A percentile compares a stretch with the other conserved stretches of the same genome.
These are phyloP conservation scores for Suillus clintonianus DNA, from an alignment of 768 basidiomycete species.

Conservation along the genomic window DNA sequence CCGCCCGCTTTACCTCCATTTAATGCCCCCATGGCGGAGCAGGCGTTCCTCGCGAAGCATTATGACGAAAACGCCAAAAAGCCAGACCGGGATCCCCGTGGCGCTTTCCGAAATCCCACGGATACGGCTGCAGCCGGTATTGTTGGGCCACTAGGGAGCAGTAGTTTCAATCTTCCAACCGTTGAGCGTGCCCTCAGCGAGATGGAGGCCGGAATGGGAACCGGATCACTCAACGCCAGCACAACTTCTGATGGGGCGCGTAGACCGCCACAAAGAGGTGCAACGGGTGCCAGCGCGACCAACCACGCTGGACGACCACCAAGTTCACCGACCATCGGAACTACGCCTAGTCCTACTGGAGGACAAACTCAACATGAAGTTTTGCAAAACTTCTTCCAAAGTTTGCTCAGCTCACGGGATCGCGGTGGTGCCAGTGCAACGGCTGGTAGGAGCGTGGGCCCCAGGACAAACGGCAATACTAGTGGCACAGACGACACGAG, in stretches of 20 bases:
- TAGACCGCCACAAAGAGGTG: slow-evolving; percentile 31
- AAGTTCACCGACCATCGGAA: slow-evolving; percentile 38
- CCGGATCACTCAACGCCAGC: slow-evolving; percentile 35
- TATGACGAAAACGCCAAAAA: slow-evolving; percentile 93
- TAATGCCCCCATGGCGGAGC: slow-evolving; percentile 84
- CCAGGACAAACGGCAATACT: slow-evolving; percentile 38
- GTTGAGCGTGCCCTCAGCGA: slow-evolving; percentile 88
- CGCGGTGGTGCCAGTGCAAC: slow-evolving; percentile 40
- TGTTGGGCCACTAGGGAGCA: slow-evolving; percentile 91
- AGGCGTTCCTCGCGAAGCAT: slow-evolving; percentile 87
- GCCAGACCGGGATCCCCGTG: slow-evolving; percentile 85
- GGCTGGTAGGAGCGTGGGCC: slow-evolving; percentile 21
- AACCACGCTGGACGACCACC: slow-evolving; percentile 36
- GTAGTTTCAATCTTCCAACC: slow-evolving; percentile 80
- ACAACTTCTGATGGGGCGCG: slow-evolving; percentile 36
- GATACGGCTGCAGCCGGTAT: slow-evolving; percentile 67
- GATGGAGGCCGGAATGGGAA: slow-evolving; percentile 69
- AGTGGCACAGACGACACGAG: slow-evolving; percentile 40
- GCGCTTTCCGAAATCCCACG: slow-evolving; percentile 78
- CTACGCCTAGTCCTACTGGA: slow-evolving; percentile 45
- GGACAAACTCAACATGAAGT: slow-evolving; percentile 82
- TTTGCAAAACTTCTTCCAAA: slow-evolving; percentile 87
- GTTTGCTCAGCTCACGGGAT: slow-evolving; percentile 71
- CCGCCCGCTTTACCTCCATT: slow-evolving; percentile 69
- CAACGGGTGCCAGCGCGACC: slow-evolving; percentile 37